A percentile compares a stretch with the other conserved stretches of the same genome.
Conservation (phyloP, 495 filamentous ascomycete species). For the Lichina pygmaea region DNA sequence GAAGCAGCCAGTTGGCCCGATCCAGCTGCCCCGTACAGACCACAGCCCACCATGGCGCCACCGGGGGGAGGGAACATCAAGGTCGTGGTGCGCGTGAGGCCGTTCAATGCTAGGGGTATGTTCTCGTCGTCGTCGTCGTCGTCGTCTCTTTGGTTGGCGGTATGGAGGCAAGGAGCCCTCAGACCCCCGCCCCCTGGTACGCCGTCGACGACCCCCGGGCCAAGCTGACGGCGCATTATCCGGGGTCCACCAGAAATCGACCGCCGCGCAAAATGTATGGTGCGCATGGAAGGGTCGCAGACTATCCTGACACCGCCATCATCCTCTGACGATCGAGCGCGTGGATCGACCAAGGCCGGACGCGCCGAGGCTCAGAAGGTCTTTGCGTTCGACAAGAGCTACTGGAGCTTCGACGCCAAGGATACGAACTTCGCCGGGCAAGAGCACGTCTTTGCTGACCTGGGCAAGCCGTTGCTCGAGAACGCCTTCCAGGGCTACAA, state of each 20-base stretch:
- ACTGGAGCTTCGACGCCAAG: slow-evolving; percentile 84
- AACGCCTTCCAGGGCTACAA: slow-evolving; percentile 98
- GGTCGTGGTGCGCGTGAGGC: slow-evolving; percentile 88
- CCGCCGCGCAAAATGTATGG: slow-evolving; percentile 84
- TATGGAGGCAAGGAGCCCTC: too few species aligned
- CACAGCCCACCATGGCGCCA: slow-evolving; percentile 33
- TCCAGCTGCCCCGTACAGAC: background rate
- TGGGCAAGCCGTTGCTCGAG: slow-evolving; percentile 77
- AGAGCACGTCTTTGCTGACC: slow-evolving; percentile 61
- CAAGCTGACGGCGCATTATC: too few species aligned
- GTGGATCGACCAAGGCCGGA: slow-evolving; percentile 27
- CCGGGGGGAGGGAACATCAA: slow-evolving; percentile 90
- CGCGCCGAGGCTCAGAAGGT: slow-evolving; percentile 54
- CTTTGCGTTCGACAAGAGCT: slow-evolving; percentile 90
- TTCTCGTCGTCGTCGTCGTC: background rate
- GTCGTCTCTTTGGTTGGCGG: slow-evolving; percentile 4
- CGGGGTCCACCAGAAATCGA: slow-evolving; percentile 37
- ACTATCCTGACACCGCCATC: slow-evolving; percentile 63
- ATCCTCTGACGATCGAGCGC: slow-evolving; percentile 28
- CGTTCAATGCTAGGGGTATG: slow-evolving; percentile 82
- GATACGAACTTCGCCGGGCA: slow-evolving; percentile 74
- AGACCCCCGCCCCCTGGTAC: background rate
- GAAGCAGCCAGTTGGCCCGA: slow-evolving; percentile 11
- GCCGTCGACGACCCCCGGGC: background rate
- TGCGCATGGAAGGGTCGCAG: slow-evolving; percentile 82